phyloP scores from a whole-genome alignment of 2,329 filamentous ascomycete species.

The Botryosphaeria agaves region DNA sequence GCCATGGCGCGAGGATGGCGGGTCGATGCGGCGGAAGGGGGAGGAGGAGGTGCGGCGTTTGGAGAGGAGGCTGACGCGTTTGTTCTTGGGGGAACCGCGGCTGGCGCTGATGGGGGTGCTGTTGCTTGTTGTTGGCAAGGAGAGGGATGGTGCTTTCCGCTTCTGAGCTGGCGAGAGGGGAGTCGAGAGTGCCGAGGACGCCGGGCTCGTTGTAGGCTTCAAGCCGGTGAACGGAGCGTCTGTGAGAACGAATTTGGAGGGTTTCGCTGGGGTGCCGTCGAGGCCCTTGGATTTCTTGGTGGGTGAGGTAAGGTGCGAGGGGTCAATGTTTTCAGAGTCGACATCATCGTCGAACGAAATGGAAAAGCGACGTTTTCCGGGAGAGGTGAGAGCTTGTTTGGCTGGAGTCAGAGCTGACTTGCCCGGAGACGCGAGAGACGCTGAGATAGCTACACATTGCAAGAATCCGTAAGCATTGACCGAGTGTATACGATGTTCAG shows the following conservation, averaged over 20 bases:
- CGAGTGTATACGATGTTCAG: slow-evolving; percentile 2
- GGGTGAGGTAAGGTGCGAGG: slow-evolving; percentile 30
- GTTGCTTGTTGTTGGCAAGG: slow-evolving; percentile 15
- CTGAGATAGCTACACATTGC: slow-evolving; percentile 1
- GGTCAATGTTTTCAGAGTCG: slow-evolving; percentile 43
- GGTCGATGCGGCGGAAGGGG: slow-evolving; percentile 51
- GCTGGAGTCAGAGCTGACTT: slow-evolving; percentile 10
- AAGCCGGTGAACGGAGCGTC: slow-evolving; percentile 11
- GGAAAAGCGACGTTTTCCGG: slow-evolving; percentile 28
- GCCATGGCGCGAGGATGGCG: slow-evolving; percentile 35
- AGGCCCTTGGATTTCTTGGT: slow-evolving; percentile 34
- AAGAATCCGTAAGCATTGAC: slow-evolving; percentile 3
- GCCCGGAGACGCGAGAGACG: slow-evolving; percentile 2
- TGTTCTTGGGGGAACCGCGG: slow-evolving; percentile 61
- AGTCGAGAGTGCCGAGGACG: slow-evolving; percentile 8
- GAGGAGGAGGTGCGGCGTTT: slow-evolving; percentile 49
- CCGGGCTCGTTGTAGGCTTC: slow-evolving; percentile 1
- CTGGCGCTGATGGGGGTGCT: slow-evolving; percentile 40
- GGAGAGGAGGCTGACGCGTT: slow-evolving; percentile 50
- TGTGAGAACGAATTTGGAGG: slow-evolving; percentile 20
- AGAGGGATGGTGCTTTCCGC: slow-evolving; percentile 2
- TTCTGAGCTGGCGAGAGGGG: slow-evolving; percentile 8
- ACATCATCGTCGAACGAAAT: slow-evolving; percentile 24
- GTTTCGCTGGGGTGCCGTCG: slow-evolving; percentile 19
- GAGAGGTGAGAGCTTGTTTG: slow-evolving; percentile 12